Evolutionary conservation across 768 basidiomycete species (phyloP), one percentile per base, ranked within the genome.

Genomic region (Gloeopeniophorella convolvens): DNA sequence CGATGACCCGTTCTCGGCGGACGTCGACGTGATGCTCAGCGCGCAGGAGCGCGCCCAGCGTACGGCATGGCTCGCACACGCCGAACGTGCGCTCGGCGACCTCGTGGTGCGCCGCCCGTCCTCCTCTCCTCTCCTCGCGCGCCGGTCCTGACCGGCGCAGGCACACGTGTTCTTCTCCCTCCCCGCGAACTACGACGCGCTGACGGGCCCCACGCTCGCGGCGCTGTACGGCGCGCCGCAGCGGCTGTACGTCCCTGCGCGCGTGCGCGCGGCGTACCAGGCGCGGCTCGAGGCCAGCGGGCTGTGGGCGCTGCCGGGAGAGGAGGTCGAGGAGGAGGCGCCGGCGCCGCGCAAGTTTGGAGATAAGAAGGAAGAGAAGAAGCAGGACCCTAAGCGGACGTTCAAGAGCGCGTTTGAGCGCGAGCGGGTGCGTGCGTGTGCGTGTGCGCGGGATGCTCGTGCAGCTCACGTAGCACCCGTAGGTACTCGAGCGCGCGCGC

Each of bases 221-320:
- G 72, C 74, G 5, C 63, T 80, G 57, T 78, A 85, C 46, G 74
- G 79, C 12, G 47, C 83, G 2, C 88, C 86, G 1, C 84, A 85
- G 59, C 74, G 79, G 8, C 90, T 87, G 62, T 91, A 84, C 59
- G 77, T 86, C 6, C 82, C 87, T 0, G 60, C 63, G 5, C 76
- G 86, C 15, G 73, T 89, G 27, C 76, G 85, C 32, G 70, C 74
- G 23, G 62, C 72, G 15, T 77, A 82, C 56, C 72, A 66, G 45
- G 69, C 75, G 11, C 76, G 84, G 12, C 67, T 91, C 30, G 77
- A 84, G 61, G 73, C 73, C 7, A 74, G 74, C 23, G 84, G 80
- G 9, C 61, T 89, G 20, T 89, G 87, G 86, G 70, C 65, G 57
- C 53, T 69, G 5, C 64, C 70, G 11, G 65, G 61, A 1, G 59